These are phyloP conservation scores for Diaporthe helianthi DNA, from an alignment of 2,329 filamentous ascomycete species.

Conservation along the genomic window DNA sequence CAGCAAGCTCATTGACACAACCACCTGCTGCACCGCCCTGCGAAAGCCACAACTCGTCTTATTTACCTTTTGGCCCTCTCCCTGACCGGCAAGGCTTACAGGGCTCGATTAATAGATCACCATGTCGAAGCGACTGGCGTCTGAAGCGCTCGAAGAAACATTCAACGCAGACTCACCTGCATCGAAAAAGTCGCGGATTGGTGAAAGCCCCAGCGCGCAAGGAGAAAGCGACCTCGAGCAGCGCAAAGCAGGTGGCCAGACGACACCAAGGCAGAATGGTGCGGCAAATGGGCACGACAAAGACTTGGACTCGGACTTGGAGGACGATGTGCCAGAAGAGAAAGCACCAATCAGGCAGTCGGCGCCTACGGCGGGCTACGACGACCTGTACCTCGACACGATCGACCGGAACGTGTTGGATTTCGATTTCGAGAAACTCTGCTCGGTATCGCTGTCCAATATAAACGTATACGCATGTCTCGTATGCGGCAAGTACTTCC, in stretches of 20 bases:
- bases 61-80: background rate
- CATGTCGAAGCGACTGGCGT: slow-evolving; percentile 59
- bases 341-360: slow-evolving; percentile 69
- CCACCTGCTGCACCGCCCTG: slow-evolving; percentile 7
- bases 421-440: slow-evolving; percentile 99
- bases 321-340: slow-evolving; percentile 48
- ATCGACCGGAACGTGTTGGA: slow-evolving; percentile 92
- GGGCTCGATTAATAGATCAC: slow-evolving; percentile 45
- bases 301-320: slow-evolving; percentile 47
- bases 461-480: slow-evolving; percentile 99
- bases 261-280: slow-evolving; percentile 37
- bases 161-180: slow-evolving; percentile 62
- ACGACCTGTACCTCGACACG: slow-evolving; percentile 96
- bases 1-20: slow-evolving; percentile 17
- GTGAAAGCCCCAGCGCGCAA: slow-evolving; percentile 38
- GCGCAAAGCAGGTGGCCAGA: slow-evolving; percentile 35
- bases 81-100: background rate
- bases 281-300: slow-evolving; percentile 42
- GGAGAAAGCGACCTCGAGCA: slow-evolving; percentile 45
- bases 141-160: slow-evolving; percentile 66
- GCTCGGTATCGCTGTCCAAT: slow-evolving; percentile 93
- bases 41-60: background rate
- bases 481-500: slow-evolving; percentile 97
- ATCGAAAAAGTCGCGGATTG: slow-evolving; percentile 64
- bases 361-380: slow-evolving; percentile 86